Conservation (phyloP, 768 basidiomycete genomes). For the Termitomyces sp. region DNA sequence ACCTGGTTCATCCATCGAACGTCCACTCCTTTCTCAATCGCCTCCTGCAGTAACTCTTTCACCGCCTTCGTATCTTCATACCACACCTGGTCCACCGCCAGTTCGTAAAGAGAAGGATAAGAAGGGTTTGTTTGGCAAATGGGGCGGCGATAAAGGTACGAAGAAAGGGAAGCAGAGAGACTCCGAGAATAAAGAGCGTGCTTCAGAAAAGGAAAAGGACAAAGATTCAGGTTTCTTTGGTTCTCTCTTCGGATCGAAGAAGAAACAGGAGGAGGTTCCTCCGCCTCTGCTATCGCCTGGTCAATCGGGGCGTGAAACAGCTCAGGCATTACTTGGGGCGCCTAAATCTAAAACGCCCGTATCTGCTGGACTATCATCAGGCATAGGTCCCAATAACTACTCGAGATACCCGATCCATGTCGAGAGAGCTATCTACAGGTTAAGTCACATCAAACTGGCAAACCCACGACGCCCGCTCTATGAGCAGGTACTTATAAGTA, state of each 20-base stretch:
- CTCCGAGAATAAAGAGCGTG: slow-evolving; percentile 18
- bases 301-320: slow-evolving; percentile 75
- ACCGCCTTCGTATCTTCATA: slow-evolving; percentile 24
- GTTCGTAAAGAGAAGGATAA: slow-evolving; percentile 70
- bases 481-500: slow-evolving; percentile 92
- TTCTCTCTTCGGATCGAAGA: slow-evolving; percentile 85
- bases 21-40: slow-evolving; percentile 21
- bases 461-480: slow-evolving; percentile 95
- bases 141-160: slow-evolving; percentile 58
- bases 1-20: slow-evolving; percentile 19
- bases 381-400: slow-evolving; percentile 38
- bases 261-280: slow-evolving; percentile 65
- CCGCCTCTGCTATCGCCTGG: slow-evolving; percentile 24
- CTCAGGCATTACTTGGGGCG: slow-evolving; percentile 78
- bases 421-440: slow-evolving; percentile 93
- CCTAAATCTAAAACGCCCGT: slow-evolving; percentile 73
- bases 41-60: slow-evolving; percentile 10
- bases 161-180: slow-evolving; percentile 38
- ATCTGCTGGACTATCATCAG: slow-evolving; percentile 48
- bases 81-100: slow-evolving; percentile 24
- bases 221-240: slow-evolving; percentile 88
- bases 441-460: slow-evolving; percentile 98
- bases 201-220: slow-evolving; percentile 46
- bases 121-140: slow-evolving; percentile 61
- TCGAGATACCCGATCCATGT: slow-evolving; percentile 97